These are phyloP conservation scores for Bolboschoenoplectus hybrid DNA, from an alignment of 202 grass and related monocot genomes.

Conservation along the genomic window DNA sequence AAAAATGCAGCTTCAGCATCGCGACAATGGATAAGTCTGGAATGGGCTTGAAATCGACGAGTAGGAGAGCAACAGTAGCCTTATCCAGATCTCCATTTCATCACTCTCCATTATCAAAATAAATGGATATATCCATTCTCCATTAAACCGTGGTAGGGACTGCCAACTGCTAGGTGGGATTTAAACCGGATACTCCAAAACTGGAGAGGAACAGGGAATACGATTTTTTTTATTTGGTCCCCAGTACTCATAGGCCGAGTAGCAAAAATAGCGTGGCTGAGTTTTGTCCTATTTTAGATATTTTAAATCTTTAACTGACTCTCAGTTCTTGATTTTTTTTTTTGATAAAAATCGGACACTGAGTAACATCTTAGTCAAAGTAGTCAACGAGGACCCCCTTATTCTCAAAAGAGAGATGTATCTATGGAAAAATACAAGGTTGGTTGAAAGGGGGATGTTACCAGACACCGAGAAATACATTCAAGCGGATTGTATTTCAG, in stretches of 20 bases:
- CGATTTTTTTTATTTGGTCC: neutral
- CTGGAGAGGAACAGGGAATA: neutral
- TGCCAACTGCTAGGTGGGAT: neutral
- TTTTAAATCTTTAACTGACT: neutral
- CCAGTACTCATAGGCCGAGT: neutral
- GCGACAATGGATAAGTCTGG: constrained; percentile 25
- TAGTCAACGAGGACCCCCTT: neutral
- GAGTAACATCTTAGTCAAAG: neutral
- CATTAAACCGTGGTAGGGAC: neutral
- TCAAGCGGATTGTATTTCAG: too few species aligned
- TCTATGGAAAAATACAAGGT: too few species aligned
- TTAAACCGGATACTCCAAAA: neutral
- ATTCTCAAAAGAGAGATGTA: too few species aligned
- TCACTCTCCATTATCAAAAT: neutral
- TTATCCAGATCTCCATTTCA: neutral
- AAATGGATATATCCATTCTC: neutral
- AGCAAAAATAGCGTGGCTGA: neutral
- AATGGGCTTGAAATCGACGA: constrained; percentile 28
- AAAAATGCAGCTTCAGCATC: constrained; percentile 27
- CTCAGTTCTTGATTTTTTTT: neutral
- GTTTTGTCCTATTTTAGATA: constrained; percentile 15
- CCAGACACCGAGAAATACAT: too few species aligned
- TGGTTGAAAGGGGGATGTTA: too few species aligned
- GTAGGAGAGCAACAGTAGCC: neutral
- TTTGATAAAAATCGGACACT: neutral